Evolutionary conservation across 306 rosid genomes (phyloP).

Genomic region (Acacia acuminata): DNA sequence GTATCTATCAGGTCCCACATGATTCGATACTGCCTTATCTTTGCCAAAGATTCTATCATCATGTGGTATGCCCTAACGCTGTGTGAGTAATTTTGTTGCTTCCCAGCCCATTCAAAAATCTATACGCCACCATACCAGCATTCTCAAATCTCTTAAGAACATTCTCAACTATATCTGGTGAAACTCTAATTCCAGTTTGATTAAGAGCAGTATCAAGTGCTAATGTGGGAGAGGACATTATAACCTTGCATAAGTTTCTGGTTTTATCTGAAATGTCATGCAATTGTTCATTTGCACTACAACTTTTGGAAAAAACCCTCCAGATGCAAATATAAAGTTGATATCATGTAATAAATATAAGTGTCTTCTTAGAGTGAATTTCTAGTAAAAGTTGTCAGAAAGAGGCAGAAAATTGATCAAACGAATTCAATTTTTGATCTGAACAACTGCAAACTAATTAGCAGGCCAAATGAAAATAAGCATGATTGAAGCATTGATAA

Average conservation of each 20-base stretch:
- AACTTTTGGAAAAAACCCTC: conserved; percentile 33
- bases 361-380: background rate
- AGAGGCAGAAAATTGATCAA: background rate
- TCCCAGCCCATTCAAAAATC: conserved; percentile 81
- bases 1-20: conserved; percentile 78
- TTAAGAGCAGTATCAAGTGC: conserved; percentile 75
- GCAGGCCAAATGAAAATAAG: too few species aligned
- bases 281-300: conserved; percentile 39
- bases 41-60: conserved; percentile 75
- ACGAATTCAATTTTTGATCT: background rate
- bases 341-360: too few species aligned
- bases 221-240: conserved; percentile 55
- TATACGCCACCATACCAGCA: conserved; percentile 77
- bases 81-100: conserved; percentile 58
- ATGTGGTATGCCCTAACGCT: too few species aligned
- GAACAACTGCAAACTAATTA: too few species aligned
- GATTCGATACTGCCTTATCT: conserved; percentile 81
- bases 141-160: conserved; percentile 69
- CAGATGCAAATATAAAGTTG: conserved; percentile 8
- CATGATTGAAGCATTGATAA: too few species aligned
- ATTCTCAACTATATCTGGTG: conserved; percentile 65
- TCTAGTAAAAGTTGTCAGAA: background rate
- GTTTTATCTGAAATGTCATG: conserved; percentile 50
- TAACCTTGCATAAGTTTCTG: conserved; percentile 52
- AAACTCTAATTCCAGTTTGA: conserved; percentile 65